Evolutionary conservation across 1,139 yeast genomes (phyloP).

Genomic region (Scheffersomyces stambukii): DNA sequence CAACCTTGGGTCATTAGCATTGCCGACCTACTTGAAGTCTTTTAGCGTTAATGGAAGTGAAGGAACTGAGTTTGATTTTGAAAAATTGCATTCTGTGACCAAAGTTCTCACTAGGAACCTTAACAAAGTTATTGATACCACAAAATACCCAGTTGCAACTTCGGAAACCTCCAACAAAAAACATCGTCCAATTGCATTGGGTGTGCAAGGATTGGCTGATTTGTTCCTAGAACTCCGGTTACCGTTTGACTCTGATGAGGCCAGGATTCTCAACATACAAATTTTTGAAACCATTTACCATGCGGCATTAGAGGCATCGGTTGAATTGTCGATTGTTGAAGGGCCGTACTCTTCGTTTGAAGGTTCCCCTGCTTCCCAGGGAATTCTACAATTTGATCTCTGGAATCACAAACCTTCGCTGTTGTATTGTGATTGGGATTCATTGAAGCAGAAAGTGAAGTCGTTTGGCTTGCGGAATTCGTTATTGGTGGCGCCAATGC

Average conservation of each 20-base stretch:
- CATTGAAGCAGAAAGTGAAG: conserved; percentile 55
- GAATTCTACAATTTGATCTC: conserved; percentile 71
- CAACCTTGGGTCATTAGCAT: conserved; percentile 50
- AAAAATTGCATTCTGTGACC: conserved; percentile 64
- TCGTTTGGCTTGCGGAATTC: conserved; percentile 77
- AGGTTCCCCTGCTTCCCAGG: conserved; percentile 84
- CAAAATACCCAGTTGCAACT: conserved; percentile 71
- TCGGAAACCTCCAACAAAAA: conserved; percentile 67
- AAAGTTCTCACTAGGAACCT: conserved; percentile 73
- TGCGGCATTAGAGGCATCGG: conserved; percentile 77
- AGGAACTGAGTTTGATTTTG: conserved; percentile 56
- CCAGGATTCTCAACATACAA: conserved; percentile 67
- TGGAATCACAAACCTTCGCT: conserved; percentile 75
- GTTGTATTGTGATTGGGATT: conserved; percentile 70
- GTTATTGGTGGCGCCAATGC: conserved; percentile 87
- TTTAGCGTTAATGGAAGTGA: conserved; percentile 35
- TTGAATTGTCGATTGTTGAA: conserved; percentile 60
- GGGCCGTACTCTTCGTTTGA: conserved; percentile 68
- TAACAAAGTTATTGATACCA: conserved; percentile 74
- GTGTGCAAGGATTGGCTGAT: conserved; percentile 90
- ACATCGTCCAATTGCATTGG: conserved; percentile 83
- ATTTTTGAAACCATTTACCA: conserved; percentile 89
- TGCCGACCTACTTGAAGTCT: conserved; percentile 38
- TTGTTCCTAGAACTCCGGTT: conserved; percentile 70
- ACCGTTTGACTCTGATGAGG: conserved; percentile 76